Conservation (phyloP, 768 basidiomycete genomes). For the Suillus discolor region DNA sequence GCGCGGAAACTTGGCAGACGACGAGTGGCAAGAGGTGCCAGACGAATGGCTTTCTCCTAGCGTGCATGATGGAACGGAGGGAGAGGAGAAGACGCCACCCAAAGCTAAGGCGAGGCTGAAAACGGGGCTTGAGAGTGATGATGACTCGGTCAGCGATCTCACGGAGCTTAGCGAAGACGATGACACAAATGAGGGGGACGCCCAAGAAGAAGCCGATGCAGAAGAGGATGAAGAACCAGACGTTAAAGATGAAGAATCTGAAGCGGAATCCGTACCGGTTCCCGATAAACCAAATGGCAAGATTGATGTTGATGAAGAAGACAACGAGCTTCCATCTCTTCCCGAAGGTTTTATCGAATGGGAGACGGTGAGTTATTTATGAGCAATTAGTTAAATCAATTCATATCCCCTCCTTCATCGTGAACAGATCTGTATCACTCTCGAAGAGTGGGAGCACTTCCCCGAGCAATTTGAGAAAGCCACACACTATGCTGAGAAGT, state of each 20-base stretch:
- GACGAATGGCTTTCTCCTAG: conserved; percentile 59
- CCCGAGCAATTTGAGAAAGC: conserved; percentile 75
- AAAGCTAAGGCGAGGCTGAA: conserved; percentile 29
- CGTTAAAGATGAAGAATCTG: conserved; percentile 29
- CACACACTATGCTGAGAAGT: conserved; percentile 79
- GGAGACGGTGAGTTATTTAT: conserved; percentile 71
- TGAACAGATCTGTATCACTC: conserved; percentile 75
- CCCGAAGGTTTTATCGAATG: conserved; percentile 77
- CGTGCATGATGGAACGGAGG: conserved; percentile 22
- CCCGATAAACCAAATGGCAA: conserved; percentile 3
- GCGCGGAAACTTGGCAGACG: conserved; percentile 53
- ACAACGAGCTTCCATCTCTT: conserved; percentile 17
- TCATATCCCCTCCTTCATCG: conserved; percentile 9
- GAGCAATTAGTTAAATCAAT: background rate
- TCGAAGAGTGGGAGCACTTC: conserved; percentile 84
- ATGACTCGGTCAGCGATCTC: conserved; percentile 68
- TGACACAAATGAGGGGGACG: conserved; percentile 20
- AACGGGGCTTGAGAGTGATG: conserved; percentile 65
- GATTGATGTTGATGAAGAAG: conserved; percentile 10
- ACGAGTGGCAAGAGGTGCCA: conserved; percentile 78
- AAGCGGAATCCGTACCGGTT: conserved; percentile 11
- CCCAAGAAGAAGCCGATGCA: conserved; percentile 17
- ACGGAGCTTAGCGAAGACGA: conserved; percentile 68
- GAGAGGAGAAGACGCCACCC: conserved; percentile 17
- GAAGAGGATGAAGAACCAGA: conserved; percentile 17